Evolutionary conservation across 106 monocot species (phyloP).

Genomic region (Dioscorea dumetorum): DNA sequence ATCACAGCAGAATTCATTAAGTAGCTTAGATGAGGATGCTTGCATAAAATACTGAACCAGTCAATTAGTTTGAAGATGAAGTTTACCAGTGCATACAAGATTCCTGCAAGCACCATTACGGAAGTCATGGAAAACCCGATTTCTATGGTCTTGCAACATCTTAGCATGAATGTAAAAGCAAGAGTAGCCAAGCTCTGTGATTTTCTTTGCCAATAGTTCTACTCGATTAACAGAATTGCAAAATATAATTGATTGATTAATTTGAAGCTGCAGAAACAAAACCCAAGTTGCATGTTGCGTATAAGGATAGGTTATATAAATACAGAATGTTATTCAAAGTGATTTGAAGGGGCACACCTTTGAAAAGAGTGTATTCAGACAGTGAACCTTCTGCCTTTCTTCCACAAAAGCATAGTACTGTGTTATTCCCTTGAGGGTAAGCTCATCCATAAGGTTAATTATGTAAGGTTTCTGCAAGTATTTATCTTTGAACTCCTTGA

Average conservation of each 20-base stretch:
- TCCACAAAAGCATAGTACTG: conserved; percentile 98
- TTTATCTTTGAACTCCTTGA: conserved; percentile 88
- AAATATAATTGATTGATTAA: conserved; percentile 97
- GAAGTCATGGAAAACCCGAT: conserved; percentile 98
- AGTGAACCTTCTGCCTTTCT: conserved; percentile 96
- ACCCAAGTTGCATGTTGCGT: too few relatives aligned
- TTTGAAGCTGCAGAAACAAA: conserved; percentile 55
- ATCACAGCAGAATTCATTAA: too few relatives aligned
- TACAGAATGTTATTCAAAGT: too few relatives aligned
- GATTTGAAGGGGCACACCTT: conserved; percentile 44
- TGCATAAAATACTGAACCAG: too few relatives aligned
- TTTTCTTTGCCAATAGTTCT: conserved; percentile 90
- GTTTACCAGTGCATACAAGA: conserved; percentile 92
- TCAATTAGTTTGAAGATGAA: background rate
- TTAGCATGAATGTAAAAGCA: conserved; percentile 98
- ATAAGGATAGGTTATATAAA: too few relatives aligned
- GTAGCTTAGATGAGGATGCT: too few relatives aligned
- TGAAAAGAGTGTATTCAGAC: conserved; percentile 96
- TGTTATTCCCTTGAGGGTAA: conserved; percentile 93
- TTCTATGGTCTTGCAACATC: conserved; percentile 94
- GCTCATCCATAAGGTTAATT: conserved; percentile 98
- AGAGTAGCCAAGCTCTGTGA: conserved; percentile 94
- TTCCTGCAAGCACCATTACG: conserved; percentile 97
- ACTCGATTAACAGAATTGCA: conserved; percentile 98
- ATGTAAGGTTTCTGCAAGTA: conserved; percentile 77